Evolutionary conservation across 345 rosid genomes (phyloP).

Genomic region (Ceriops tagal): DNA sequence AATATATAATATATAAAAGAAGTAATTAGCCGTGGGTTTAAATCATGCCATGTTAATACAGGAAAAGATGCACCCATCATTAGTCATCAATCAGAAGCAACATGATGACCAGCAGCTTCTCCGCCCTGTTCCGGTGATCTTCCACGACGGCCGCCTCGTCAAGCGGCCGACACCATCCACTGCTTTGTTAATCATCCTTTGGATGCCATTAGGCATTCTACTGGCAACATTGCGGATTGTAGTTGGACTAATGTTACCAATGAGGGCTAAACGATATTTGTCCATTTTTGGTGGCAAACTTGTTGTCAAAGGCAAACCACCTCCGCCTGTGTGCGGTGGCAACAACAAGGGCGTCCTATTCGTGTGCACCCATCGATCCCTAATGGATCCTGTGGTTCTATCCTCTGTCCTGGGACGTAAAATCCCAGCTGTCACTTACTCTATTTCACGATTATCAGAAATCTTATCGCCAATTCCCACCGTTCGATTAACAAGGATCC

Average conservation of each 20-base stretch:
- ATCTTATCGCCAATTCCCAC: constrained; percentile 87
- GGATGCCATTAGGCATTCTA: constrained; percentile 80
- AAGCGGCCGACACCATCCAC: constrained; percentile 72
- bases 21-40: too few relatives aligned
- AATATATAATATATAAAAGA: too few relatives aligned
- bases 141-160: constrained; percentile 89
- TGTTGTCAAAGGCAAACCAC: constrained; percentile 73
- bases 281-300: constrained; percentile 59
- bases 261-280: constrained; percentile 56
- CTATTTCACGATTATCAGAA: constrained; percentile 74
- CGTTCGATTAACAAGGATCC: constrained; percentile 62
- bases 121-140: constrained; percentile 74
- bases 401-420: constrained; percentile 63
- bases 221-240: constrained; percentile 52
- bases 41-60: constrained; percentile 14
- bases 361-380: constrained; percentile 87
- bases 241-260: constrained; percentile 52
- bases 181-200: constrained; percentile 62
- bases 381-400: constrained; percentile 86
- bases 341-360: constrained; percentile 57
- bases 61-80: constrained; percentile 62
- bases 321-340: constrained; percentile 37
- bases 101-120: constrained; percentile 23
- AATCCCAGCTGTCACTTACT: constrained; percentile 90
- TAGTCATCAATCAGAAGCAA: constrained; percentile 16